Percentiles rank a stretch among this genome's conserved stretches.
phyloP scores from a whole-genome alignment of 2,329 filamentous ascomycete species.

The Paramyrothecium sp. region DNA sequence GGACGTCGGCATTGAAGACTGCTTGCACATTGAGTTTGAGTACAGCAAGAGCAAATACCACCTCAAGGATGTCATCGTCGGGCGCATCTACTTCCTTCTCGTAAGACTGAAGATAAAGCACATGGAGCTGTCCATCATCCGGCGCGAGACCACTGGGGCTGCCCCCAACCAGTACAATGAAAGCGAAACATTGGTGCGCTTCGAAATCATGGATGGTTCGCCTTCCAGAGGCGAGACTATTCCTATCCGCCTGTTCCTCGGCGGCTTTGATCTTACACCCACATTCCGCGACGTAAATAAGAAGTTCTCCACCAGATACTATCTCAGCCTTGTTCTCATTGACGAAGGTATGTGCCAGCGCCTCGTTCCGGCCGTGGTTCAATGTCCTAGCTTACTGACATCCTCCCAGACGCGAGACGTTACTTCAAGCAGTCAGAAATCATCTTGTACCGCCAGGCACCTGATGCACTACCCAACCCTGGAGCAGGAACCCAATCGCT shows the following conservation, averaged over 20 bases:
- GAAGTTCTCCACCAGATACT: slow-evolving; percentile 98
- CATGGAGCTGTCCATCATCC: slow-evolving; percentile 98
- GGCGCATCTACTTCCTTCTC: slow-evolving; percentile 95
- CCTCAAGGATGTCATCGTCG: slow-evolving; percentile 97
- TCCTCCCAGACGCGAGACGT: slow-evolving; percentile 75
- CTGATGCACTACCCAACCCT: slow-evolving; percentile 43
- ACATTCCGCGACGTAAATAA: slow-evolving; percentile 99
- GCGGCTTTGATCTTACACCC: slow-evolving; percentile 94
- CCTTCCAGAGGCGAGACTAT: slow-evolving; percentile 93
- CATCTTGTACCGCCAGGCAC: slow-evolving; percentile 84
- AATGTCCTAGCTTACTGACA: slow-evolving; percentile 11
- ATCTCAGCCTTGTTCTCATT: slow-evolving; percentile 91
- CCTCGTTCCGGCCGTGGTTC: too few relatives aligned
- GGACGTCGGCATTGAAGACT: slow-evolving; percentile 99
- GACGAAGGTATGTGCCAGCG: slow-evolving; percentile 71
- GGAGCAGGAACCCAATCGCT: slow-evolving; percentile 38
- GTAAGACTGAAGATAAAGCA: slow-evolving; percentile 99
- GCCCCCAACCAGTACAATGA: slow-evolving; percentile 99
- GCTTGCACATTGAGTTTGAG: slow-evolving; percentile 98
- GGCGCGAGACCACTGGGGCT: slow-evolving; percentile 92
- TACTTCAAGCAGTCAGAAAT: slow-evolving; percentile 99
- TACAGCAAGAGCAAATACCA: slow-evolving; percentile 99
- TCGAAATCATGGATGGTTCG: slow-evolving; percentile 99
- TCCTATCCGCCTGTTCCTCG: slow-evolving; percentile 93
- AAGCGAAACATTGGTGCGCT: slow-evolving; percentile 94